These are phyloP conservation scores for Arthroderma sp. DNA, from an alignment of 2,329 filamentous ascomycete genomes.

Conservation along the genomic window DNA sequence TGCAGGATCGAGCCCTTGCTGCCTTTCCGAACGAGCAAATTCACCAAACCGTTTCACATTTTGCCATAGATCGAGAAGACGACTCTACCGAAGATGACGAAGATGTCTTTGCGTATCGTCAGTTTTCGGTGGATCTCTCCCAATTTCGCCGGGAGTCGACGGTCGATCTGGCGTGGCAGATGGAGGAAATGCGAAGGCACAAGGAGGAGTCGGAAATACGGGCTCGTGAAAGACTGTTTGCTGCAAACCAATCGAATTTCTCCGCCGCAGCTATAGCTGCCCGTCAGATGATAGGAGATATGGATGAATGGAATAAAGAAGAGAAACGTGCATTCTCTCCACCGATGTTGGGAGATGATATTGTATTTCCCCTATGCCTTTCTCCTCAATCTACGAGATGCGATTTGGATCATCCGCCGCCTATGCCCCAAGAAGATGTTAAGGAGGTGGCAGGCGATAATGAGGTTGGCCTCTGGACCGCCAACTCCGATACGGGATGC, in stretches of 20 bases:
- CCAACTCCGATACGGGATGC: constrained; percentile 44
- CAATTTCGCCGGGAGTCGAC: constrained; percentile 31
- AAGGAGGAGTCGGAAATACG: constrained; percentile 48
- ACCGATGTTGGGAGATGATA: constrained; percentile 75
- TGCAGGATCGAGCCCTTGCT: constrained; percentile 50
- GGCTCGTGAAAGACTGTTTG: constrained; percentile 16
- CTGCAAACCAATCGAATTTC: constrained; percentile 14
- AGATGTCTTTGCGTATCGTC: constrained; percentile 15
- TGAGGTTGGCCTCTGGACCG: constrained; percentile 62
- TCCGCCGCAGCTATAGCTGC: constrained; percentile 20
- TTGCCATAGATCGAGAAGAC: constrained; percentile 29
- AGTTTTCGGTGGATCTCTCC: constrained; percentile 16
- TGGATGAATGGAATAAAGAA: constrained; percentile 2
- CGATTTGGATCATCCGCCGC: constrained; percentile 55
- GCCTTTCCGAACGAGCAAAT: constrained; percentile 37
- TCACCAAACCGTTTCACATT: constrained; percentile 35
- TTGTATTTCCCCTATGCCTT: constrained; percentile 65
- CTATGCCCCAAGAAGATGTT: constrained; percentile 30
- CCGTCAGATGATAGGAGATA: constrained; percentile 11
- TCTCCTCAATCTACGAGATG: constrained; percentile 78
- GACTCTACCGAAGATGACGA: constrained; percentile 20
- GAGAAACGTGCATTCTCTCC: constrained; percentile 49
- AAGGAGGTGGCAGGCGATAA: constrained; percentile 32
- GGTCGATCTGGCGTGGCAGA: constrained; percentile 51
- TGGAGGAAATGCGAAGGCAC: constrained; percentile 69